phyloP scores from a whole-genome alignment of 768 basidiomycete genomes.

The Boletus coccyginus region DNA sequence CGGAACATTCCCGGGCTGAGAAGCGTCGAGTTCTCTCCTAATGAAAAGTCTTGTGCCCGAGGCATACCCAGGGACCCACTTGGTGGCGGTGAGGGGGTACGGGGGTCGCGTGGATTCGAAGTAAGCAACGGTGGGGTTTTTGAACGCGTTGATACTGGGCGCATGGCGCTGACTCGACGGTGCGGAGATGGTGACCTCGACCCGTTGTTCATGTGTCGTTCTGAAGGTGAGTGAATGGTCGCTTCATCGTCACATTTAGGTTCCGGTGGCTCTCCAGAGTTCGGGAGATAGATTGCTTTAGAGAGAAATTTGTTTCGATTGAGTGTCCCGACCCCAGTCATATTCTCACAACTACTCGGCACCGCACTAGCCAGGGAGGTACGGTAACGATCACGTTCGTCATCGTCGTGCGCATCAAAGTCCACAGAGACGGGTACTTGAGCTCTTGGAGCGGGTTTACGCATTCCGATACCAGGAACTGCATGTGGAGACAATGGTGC shows the following conservation, averaged over 20 bases:
- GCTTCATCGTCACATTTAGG: conserved; percentile 17
- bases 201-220: conserved; percentile 9
- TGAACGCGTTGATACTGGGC: conserved; percentile 35
- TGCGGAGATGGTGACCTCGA: conserved; percentile 28
- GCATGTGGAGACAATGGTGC: conserved; percentile 20
- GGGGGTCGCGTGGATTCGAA: conserved; percentile 30
- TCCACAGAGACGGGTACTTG: conserved; percentile 61
- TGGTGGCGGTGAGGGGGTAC: conserved; percentile 19
- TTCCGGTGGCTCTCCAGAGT: conserved; percentile 8
- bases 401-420: conserved; percentile 36
- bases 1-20: conserved; percentile 56
- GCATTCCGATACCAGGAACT: conserved; percentile 40
- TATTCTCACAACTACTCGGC: conserved; percentile 50
- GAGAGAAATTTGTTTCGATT: conserved; percentile 26
- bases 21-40: conserved; percentile 35
- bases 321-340: conserved; percentile 62
- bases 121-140: conserved; percentile 41
- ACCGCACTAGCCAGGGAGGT: conserved; percentile 54
- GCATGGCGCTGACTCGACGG: conserved; percentile 26
- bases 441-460: conserved; percentile 63
- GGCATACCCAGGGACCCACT: conserved; percentile 13
- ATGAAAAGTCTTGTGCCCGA: conserved; percentile 20
- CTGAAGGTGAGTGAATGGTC: conserved; percentile 15
- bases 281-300: conserved; percentile 14
- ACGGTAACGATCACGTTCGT: conserved; percentile 35